Evolutionary conservation across 768 basidiomycete genomes (phyloP).

Genomic region (Sistotremastrum niveocremeum): DNA sequence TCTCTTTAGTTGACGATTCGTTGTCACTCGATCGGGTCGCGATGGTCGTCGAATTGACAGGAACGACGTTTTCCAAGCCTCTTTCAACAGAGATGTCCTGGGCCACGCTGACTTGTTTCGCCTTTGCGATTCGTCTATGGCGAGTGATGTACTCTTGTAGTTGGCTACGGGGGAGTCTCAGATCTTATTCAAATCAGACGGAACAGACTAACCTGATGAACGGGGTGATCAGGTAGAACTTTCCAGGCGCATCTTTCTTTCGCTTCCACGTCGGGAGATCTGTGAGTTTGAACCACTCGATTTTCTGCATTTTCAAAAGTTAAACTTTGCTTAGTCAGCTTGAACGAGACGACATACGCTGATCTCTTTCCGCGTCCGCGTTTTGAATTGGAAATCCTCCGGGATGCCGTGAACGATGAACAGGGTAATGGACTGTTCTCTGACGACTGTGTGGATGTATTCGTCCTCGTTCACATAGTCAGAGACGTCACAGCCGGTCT

Average conservation of each 20-base stretch:
- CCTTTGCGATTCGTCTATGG: too few species aligned
- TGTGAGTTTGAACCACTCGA: conserved; percentile 85
- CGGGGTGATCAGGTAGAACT: conserved; percentile 91
- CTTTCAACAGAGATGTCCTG: too few species aligned
- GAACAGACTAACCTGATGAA: conserved; percentile 60
- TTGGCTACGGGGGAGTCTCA: too few species aligned
- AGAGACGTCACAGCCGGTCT: conserved; percentile 86
- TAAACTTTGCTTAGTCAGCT: conserved; percentile 8
- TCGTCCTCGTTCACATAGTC: conserved; percentile 51
- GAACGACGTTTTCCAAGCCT: too few species aligned
- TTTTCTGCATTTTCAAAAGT: conserved; percentile 46
- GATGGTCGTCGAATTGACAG: conserved; percentile 13
- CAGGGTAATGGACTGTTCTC: conserved; percentile 81
- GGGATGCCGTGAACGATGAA: conserved; percentile 83
- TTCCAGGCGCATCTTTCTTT: conserved; percentile 52
- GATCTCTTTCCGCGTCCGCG: conserved; percentile 95
- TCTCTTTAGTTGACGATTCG: conserved; percentile 29
- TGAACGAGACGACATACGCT: conserved; percentile 45
- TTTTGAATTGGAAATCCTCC: conserved; percentile 81
- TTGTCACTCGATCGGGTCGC: background rate
- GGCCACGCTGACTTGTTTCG: too few species aligned
- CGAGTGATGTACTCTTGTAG: too few species aligned
- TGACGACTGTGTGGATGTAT: conserved; percentile 75
- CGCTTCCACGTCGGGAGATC: conserved; percentile 92
- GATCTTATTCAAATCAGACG: too few species aligned